Evolutionary conservation across 129 eudicot species (phyloP), one percentile per base, ranked within the genome.

Genomic region (Flaveria brownii): DNA sequence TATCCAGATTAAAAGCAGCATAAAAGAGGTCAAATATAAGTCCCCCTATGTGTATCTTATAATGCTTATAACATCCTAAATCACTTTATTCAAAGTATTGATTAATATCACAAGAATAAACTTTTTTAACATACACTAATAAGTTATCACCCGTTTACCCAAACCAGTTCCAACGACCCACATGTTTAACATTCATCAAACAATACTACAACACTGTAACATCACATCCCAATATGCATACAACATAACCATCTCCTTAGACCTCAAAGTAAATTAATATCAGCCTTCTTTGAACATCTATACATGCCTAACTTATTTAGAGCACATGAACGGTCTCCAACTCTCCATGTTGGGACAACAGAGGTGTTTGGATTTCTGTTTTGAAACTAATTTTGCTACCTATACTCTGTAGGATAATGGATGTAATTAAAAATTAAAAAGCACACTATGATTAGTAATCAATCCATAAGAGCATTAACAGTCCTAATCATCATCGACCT

Each of bases 191-290:
- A 77, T 14, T 74, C 67, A 60, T 25, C 92, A 69, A 86, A 88
- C 59, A 85, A 62, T 63, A 87, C 66, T 73, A 85, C 77, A 70
- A 87, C 77, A 56, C 88, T 80, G 50, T 84, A 88, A 36, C 77
- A 75, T 78, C 87, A 76, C 83, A 88, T 75, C 82, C 86, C 97
- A 88, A 82, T 74, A 82, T 39, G 70, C 54, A 56, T 59, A 55
- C 69, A 68, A 80, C 51, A 25, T 10, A 74, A 55, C 10, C 7
- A 39, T 65, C 33, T 28, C 33, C 33, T 28, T 4, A 28, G 33
- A 28, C 33, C 62, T 78, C 42, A 33, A 50, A 36, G 51, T 49
- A 77, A 30, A 52, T 15, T 66, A 68, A 12, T 57, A 55, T 69
- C 11, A 57, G 55, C 47, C 4, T 69, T 43, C 68, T 39, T 52